phyloP scores from a whole-genome alignment of 805 yeast genomes.

The Starmerella floris region DNA sequence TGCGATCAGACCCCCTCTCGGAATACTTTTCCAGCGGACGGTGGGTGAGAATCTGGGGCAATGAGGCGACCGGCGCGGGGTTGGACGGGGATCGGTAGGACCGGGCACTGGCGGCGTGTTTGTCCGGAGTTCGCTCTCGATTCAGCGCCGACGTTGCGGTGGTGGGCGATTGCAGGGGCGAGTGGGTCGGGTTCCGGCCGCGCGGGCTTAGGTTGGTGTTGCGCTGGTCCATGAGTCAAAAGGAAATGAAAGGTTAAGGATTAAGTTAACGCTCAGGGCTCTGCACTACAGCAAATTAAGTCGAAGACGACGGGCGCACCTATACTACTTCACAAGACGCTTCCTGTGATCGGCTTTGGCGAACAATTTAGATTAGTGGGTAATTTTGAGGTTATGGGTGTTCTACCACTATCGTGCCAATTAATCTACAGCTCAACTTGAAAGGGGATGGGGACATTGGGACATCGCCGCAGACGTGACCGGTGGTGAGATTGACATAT shows the following conservation, averaged over 20 bases:
- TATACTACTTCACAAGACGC: too few relatives aligned
- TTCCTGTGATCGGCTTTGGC: too few relatives aligned
- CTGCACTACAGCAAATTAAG: too few relatives aligned
- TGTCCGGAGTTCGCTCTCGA: constrained; percentile 8
- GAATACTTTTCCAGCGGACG: too few relatives aligned
- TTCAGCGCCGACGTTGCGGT: constrained; percentile 1
- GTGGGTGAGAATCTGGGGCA: constrained; percentile 4
- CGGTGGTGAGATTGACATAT: too few relatives aligned
- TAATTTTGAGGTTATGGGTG: too few relatives aligned
- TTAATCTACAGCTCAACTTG: too few relatives aligned
- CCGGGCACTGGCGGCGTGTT: neutral
- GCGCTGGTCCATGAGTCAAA: neutral
- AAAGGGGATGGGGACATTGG: too few relatives aligned
- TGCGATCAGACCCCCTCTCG: neutral
- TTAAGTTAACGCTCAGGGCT: neutral
- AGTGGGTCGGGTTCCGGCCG: constrained; percentile 2
- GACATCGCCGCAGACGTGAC: too few relatives aligned
- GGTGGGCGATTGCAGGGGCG: constrained; percentile 1
- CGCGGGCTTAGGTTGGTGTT: constrained; percentile 3
- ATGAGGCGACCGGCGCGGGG: neutral
- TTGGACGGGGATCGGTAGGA: constrained; percentile 2
- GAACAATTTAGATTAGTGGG: too few relatives aligned
- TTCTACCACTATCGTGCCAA: too few relatives aligned
- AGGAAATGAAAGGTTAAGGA: neutral
- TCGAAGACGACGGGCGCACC: too few relatives aligned